Percentiles rank a stretch among this genome's conserved stretches.
Conservation (phyloP, 306 rosid species). For the Trifolium subterraneum region DNA sequence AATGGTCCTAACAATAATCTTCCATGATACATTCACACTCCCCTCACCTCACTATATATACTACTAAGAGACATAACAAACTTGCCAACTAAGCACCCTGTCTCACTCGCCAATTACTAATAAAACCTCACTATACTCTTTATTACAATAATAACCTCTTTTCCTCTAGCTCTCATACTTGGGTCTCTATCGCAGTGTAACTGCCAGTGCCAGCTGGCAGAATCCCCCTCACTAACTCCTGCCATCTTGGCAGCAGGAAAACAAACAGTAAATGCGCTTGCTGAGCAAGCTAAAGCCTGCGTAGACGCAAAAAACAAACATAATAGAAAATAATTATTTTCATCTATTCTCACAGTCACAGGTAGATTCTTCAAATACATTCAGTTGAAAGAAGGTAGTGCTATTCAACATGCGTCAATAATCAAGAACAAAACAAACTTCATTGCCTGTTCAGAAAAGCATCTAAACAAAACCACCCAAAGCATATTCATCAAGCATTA, state of each 20-base stretch:
- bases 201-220: not conserved
- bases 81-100: too few relatives aligned
- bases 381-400: slow-evolving; percentile 9
- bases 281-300: not conserved
- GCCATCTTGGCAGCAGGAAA: not conserved
- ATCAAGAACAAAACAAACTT: slow-evolving; percentile 24
- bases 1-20: too few relatives aligned
- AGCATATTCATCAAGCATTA: slow-evolving; percentile 31
- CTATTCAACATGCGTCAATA: slow-evolving; percentile 13
- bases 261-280: not conserved
- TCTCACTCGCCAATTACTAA: too few relatives aligned
- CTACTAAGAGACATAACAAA: too few relatives aligned
- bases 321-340: not conserved
- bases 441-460: slow-evolving; percentile 29
- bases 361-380: not conserved
- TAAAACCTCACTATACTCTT: too few relatives aligned
- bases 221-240: not conserved
- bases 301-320: not conserved
- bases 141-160: too few relatives aligned
- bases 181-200: not conserved
- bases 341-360: not conserved
- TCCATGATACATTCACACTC: too few relatives aligned
- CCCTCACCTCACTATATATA: too few relatives aligned
- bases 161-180: too few relatives aligned
- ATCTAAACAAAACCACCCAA: slow-evolving; percentile 30